These are phyloP conservation scores for Astragalus membranaceus DNA, from an alignment of 306 rosid genomes.

Conservation along the genomic window DNA sequence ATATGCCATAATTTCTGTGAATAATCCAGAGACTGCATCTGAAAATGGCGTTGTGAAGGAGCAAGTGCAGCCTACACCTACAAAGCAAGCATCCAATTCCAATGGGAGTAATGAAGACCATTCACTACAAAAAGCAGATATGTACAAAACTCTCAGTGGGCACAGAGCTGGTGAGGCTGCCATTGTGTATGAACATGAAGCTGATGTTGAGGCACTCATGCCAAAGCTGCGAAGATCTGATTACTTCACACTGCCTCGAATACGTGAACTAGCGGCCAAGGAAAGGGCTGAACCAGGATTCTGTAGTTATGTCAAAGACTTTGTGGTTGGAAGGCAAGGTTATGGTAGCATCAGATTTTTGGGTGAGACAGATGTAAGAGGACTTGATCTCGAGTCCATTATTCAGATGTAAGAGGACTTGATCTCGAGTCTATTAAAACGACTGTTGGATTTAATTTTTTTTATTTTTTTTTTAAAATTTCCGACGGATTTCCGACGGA, in stretches of 20 bases:
- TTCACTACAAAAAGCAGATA: no score
- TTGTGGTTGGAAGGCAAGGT: conserved; percentile 87
- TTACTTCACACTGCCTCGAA: conserved; percentile 86
- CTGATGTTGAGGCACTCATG: conserved; percentile 92
- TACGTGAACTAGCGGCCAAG: conserved; percentile 92
- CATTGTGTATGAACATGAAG: conserved; percentile 91
- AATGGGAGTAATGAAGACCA: no score
- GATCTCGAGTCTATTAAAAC: no score
- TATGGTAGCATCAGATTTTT: conserved; percentile 86
- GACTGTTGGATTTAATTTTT: no score
- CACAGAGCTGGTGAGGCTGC: conserved; percentile 99
- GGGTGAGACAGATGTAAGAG: conserved; percentile 84
- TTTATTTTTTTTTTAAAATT: no score
- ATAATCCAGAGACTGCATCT: conserved; percentile 36
- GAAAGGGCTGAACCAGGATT: conserved; percentile 95
- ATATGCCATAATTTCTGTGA: neutral
- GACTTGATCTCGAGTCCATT: conserved; percentile 84
- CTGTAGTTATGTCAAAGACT: conserved; percentile 77
- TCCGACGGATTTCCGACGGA: no score
- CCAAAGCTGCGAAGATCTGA: conserved; percentile 88
- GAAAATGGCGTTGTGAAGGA: no score
- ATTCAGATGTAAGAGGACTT: no score
- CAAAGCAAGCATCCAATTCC: no score
- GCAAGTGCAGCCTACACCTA: no score
- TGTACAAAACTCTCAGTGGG: no score